phyloP scores from a whole-genome alignment of 1,284 basidiomycete species.

The Sanguinoderma infundibulare region DNA sequence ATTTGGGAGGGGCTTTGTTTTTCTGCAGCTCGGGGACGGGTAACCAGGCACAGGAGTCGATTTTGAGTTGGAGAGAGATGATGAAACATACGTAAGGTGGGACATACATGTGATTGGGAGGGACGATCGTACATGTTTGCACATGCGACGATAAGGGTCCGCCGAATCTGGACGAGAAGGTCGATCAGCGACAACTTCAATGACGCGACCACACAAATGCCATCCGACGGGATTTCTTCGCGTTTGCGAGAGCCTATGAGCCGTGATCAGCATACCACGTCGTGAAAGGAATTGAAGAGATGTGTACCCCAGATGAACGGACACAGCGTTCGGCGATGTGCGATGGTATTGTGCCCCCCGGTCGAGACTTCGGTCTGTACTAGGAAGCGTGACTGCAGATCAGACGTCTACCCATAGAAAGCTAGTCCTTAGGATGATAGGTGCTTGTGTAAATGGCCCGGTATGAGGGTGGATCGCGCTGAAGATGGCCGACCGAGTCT shows the following conservation, averaged over 20 bases:
- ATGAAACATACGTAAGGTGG: neutral
- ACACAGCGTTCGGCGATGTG: neutral
- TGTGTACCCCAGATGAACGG: neutral
- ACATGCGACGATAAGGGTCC: neutral
- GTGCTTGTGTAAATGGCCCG: no score
- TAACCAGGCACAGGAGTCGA: neutral
- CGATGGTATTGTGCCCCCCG: neutral
- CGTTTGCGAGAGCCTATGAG: neutral
- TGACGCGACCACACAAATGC: neutral
- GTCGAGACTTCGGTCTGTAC: neutral
- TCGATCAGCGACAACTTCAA: neutral
- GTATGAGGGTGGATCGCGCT: no score
- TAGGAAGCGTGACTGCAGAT: neutral
- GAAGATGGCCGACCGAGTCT: no score
- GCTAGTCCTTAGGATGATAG: no score
- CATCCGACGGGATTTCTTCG: neutral
- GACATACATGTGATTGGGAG: slow-evolving; percentile 1
- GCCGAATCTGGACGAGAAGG: neutral
- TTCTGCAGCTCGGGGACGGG: neutral
- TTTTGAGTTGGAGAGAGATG: neutral
- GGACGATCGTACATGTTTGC: neutral
- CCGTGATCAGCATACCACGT: neutral
- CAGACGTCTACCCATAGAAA: neutral
- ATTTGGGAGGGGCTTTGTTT: neutral
- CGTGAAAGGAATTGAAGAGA: neutral